Conservation (phyloP, 495 filamentous ascomycete species). For the Hyphodiscus hymeniophilus region DNA sequence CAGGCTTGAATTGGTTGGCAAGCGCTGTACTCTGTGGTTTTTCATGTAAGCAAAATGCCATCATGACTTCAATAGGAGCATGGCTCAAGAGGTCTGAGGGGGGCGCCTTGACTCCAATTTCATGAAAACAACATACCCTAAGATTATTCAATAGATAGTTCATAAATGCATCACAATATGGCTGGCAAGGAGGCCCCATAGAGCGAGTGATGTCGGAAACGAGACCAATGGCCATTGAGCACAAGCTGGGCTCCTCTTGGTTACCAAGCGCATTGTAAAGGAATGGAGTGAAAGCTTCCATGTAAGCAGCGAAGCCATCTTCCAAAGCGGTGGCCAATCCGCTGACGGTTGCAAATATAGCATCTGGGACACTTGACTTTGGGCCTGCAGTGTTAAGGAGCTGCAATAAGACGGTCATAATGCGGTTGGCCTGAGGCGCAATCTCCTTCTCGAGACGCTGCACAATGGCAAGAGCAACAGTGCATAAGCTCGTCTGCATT, state of each 20-base stretch:
- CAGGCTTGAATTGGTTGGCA: slow-evolving; percentile 95
- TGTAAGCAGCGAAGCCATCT: slow-evolving; percentile 89
- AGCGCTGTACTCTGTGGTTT: slow-evolving; percentile 51
- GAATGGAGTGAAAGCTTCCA: slow-evolving; percentile 87
- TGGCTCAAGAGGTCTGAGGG: not conserved
- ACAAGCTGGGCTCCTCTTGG: slow-evolving; percentile 88
- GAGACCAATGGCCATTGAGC: slow-evolving; percentile 93
- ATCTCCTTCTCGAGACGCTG: slow-evolving; percentile 89
- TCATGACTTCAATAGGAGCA: not conserved
- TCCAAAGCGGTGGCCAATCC: slow-evolving; percentile 80
- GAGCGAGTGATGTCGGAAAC: slow-evolving; percentile 94
- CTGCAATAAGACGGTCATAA: slow-evolving; percentile 81
- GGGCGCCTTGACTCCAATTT: not conserved
- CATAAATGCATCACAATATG: slow-evolving; percentile 96
- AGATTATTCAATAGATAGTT: slow-evolving; percentile 89
- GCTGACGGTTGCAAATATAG: slow-evolving; percentile 83
- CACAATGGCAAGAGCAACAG: slow-evolving; percentile 83
- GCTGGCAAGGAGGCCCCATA: slow-evolving; percentile 79
- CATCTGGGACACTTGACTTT: slow-evolving; percentile 93
- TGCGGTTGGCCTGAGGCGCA: slow-evolving; percentile 79
- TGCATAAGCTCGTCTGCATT: slow-evolving; percentile 92
- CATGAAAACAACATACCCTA: slow-evolving; percentile 47
- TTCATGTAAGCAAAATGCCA: not conserved
- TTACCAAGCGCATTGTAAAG: slow-evolving; percentile 88
- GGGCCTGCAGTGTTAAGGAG: slow-evolving; percentile 66